Conservation (phyloP, 345 rosid species). For the Hibiscus tridactylites region DNA sequence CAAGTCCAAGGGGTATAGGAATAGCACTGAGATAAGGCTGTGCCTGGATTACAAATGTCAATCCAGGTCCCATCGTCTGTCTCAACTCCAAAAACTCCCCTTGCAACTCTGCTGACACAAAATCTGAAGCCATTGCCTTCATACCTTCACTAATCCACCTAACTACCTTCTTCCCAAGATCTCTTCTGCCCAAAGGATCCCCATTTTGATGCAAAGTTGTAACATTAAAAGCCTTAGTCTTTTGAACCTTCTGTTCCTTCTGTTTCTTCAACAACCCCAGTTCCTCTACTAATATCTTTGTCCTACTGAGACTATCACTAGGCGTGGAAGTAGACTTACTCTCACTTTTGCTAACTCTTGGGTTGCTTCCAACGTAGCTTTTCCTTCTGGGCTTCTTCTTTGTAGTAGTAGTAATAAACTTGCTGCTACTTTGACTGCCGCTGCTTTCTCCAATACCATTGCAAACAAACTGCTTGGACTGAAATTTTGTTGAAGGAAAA, state of each 20-base stretch:
- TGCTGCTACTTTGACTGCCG: constrained; percentile 18
- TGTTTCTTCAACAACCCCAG: constrained; percentile 5
- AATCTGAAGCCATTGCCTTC: constrained; percentile 77
- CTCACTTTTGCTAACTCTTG: constrained; percentile 13
- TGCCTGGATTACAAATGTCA: constrained; percentile 82
- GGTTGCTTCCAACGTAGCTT: constrained; percentile 18
- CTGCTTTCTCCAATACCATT: constrained; percentile 16
- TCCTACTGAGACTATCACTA: constrained; percentile 6
- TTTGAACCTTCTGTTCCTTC: constrained; percentile 12
- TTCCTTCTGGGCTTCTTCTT: constrained; percentile 40
- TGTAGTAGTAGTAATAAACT: constrained; percentile 15
- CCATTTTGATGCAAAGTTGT: constrained; percentile 56
- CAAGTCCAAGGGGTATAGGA: constrained; percentile 81
- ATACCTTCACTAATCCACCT: constrained; percentile 77
- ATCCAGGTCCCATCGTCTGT: constrained; percentile 73
- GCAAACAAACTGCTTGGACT: constrained; percentile 17
- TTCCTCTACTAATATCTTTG: constrained; percentile 11
- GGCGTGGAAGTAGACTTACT: constrained; percentile 1
- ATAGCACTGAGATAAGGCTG: constrained; percentile 76
- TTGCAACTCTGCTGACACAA: constrained; percentile 63
- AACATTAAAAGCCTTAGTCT: constrained; percentile 21
- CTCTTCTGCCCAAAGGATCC: constrained; percentile 71
- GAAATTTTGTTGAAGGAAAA: constrained; percentile 10
- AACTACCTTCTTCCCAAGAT: constrained; percentile 71
- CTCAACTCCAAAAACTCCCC: constrained; percentile 71